These are phyloP conservation scores for Arctium minus DNA, from an alignment of 129 eudicot genomes.

Conservation along the genomic window DNA sequence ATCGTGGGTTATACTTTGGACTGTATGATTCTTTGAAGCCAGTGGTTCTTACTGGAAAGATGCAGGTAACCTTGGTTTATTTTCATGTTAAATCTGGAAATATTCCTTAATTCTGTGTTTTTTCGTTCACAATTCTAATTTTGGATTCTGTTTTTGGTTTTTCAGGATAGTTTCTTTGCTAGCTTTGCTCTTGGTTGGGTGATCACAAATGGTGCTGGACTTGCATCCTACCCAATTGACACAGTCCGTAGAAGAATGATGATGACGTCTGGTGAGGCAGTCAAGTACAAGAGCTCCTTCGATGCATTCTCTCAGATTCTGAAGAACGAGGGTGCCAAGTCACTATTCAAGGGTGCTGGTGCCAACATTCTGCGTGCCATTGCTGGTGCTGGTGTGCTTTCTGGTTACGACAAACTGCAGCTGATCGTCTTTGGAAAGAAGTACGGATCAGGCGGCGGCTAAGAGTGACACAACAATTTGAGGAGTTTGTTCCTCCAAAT, in stretches of 20 bases:
- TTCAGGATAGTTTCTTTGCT: conserved; percentile 72
- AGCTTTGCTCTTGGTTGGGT: conserved; percentile 68
- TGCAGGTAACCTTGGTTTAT: conserved; percentile 33
- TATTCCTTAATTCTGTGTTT: not conserved
- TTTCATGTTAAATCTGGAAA: not conserved
- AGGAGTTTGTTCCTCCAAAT: not conserved
- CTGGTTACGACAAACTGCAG: conserved; percentile 71
- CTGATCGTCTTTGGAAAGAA: conserved; percentile 57
- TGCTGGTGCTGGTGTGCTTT: conserved; percentile 76
- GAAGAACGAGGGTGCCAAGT: conserved; percentile 62
- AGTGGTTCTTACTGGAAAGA: conserved; percentile 44
- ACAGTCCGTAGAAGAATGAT: conserved; percentile 60
- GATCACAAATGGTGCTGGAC: conserved; percentile 63
- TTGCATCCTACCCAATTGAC: conserved; percentile 60
- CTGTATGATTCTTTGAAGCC: conserved; percentile 68
- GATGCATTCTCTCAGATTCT: conserved; percentile 54
- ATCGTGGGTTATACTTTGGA: conserved; percentile 61
- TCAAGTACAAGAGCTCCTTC: conserved; percentile 62
- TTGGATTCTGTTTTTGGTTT: not conserved
- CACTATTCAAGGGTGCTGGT: conserved; percentile 74
- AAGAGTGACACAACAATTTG: not conserved
- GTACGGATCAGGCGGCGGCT: conserved; percentile 60
- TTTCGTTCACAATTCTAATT: not conserved
- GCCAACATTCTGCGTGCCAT: conserved; percentile 67
- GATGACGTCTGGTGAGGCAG: conserved; percentile 76